A percentile compares a stretch with the other conserved stretches of the same genome.
Evolutionary conservation across 768 basidiomycete species (phyloP).

Genomic region (Lactarius evosmus): DNA sequence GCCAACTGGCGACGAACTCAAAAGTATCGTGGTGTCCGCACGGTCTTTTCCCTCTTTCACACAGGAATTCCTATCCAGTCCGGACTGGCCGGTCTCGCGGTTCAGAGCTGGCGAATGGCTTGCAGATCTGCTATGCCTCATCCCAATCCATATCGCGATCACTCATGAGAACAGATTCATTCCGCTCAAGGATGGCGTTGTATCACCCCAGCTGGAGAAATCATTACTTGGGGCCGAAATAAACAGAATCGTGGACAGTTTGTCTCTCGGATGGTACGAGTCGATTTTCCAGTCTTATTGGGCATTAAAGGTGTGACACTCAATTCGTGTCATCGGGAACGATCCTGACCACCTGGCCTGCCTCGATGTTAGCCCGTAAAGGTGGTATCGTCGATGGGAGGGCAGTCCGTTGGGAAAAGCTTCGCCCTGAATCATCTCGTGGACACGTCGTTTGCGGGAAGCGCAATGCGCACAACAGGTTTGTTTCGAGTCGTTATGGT

Average conservation of each 20-base stretch:
- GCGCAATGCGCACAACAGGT: conserved; percentile 46
- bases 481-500: not conserved
- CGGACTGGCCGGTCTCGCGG: conserved; percentile 31
- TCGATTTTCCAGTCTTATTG: conserved; percentile 54
- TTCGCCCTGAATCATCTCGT: not conserved
- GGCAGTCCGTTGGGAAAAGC: not conserved
- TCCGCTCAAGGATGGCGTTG: conserved; percentile 57
- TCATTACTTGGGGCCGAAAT: conserved; percentile 57
- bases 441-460: not conserved
- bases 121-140: not conserved
- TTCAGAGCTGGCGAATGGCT: not conserved
- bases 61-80: not conserved
- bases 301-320: conserved; percentile 45
- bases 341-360: not conserved
- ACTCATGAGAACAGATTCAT: conserved; percentile 57
- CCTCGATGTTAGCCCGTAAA: conserved; percentile 45
- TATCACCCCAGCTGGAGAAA: conserved; percentile 47
- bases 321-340: not conserved
- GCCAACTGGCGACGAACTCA: conserved; percentile 46
- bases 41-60: conserved; percentile 33
- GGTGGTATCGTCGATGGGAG: conserved; percentile 40
- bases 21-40: conserved; percentile 37
- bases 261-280: conserved; percentile 63
- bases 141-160: not conserved
- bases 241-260: conserved; percentile 34